Base-by-base conservation (phyloP, 345 rosid species). In the Corymbia maculata region DNA sequence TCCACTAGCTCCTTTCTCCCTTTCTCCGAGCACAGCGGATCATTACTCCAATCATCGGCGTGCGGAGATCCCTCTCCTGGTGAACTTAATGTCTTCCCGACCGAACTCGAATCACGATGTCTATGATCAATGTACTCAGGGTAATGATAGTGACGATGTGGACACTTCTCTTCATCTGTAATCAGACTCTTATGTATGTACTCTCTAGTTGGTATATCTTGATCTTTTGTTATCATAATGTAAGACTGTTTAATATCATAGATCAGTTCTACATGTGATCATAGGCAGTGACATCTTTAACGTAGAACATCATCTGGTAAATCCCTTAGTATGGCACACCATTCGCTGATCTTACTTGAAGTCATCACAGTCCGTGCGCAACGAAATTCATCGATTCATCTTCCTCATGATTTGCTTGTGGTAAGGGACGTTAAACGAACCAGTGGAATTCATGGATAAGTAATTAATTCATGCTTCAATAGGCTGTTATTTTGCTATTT, bases 81-180 rank as follows among this genome's bases (percentile, higher is more conserved):
- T 44, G 49, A 44, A 75, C 82, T 36, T 75, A 36, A 75, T 75
- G 82, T 75, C 82, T 44, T 36, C 82, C 26, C 4, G 49, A 19
- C 82, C 82, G 3, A 75, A 36, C 82, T 75, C 82, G 26, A 75
- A 19, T 44, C 82, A 6, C 22, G 49, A 36, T 42, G 82, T 75
- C 82, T 75, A 44, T 75, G 82, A 75, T 75, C 19, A 75, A 75
- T 36, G 82, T 19, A 5, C 26, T 36, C 49, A 36, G 42, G 26
- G 26, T 44, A 36, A 19, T 75, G 49, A 75, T 42, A 87, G 88
- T 87, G 91, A 68, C 86, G 94, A 92, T 59, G 92, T 95, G 17
- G 97, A 95, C 70, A 95, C 97, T 53, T 95, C 97, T 91, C 96
- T 95, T 88, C 97, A 93, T 91, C 94, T 95, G 91, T 95, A 89